phyloP scores from a whole-genome alignment of 176 grass and related monocot species.

The Poa pratensis region DNA sequence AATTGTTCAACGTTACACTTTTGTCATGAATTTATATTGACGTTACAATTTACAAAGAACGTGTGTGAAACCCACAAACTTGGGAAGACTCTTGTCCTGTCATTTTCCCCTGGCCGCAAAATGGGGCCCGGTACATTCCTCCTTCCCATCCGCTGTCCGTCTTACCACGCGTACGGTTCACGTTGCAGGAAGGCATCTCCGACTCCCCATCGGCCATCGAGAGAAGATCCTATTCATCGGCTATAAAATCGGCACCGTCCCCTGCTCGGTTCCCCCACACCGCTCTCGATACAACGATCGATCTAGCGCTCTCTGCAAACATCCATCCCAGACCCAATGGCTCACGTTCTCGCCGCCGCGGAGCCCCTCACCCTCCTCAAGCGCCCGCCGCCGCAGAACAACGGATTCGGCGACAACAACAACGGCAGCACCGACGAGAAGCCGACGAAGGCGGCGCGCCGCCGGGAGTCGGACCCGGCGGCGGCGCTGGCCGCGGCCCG shows the following conservation, averaged over 20 bases:
- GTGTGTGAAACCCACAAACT: not conserved
- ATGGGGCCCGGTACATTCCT: slow-evolving; percentile 41
- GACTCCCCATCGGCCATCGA: not conserved
- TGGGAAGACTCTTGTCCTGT: not conserved
- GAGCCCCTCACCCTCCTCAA: slow-evolving; percentile 49
- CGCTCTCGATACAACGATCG: not conserved
- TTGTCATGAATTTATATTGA: not conserved
- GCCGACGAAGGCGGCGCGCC: slow-evolving; percentile 28
- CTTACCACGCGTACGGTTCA: not conserved
- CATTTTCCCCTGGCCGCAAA: slow-evolving; percentile 41
- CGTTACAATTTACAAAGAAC: not conserved
- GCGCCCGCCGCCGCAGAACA: slow-evolving; percentile 45
- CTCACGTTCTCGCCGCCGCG: slow-evolving; percentile 45
- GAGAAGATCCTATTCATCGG: slow-evolving; percentile 22
- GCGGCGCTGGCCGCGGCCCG: slow-evolving; percentile 75
- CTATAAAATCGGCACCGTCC: slow-evolving; percentile 48
- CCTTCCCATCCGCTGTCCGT: slow-evolving; percentile 27
- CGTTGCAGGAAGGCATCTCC: not conserved
- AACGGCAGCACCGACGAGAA: slow-evolving; percentile 39
- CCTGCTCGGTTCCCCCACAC: slow-evolving; percentile 15
- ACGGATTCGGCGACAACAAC: slow-evolving; percentile 25
- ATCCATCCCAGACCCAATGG: slow-evolving; percentile 24
- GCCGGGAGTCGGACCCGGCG: slow-evolving; percentile 65
- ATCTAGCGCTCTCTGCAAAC: not conserved
- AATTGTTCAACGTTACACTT: not conserved